These are phyloP conservation scores for Quercus parvula DNA, from an alignment of 306 rosid species.

Conservation along the genomic window DNA sequence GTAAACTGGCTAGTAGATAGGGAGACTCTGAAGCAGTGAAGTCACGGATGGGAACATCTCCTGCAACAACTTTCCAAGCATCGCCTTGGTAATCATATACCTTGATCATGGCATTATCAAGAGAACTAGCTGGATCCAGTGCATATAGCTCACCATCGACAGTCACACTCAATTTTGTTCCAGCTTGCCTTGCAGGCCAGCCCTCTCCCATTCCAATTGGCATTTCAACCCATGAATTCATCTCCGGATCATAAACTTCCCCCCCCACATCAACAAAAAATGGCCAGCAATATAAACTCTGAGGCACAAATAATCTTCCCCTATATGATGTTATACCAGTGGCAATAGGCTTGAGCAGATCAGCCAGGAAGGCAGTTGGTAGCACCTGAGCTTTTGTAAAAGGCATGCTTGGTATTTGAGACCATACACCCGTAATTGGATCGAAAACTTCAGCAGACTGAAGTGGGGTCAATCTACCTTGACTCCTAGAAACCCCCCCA, in stretches of 20 bases:
- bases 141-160: slow-evolving; percentile 37
- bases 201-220: slow-evolving; percentile 45
- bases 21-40: slow-evolving; percentile 39
- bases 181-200: slow-evolving; percentile 55
- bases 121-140: slow-evolving; percentile 42
- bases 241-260: slow-evolving; percentile 45
- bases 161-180: slow-evolving; percentile 36
- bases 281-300: slow-evolving; percentile 49
- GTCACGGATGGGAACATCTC: slow-evolving; percentile 40
- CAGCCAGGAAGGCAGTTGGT: slow-evolving; percentile 44
- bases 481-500: slow-evolving; percentile 44
- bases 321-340: slow-evolving; percentile 44
- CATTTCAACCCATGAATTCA: slow-evolving; percentile 43
- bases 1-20: slow-evolving; percentile 46
- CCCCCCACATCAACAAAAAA: slow-evolving; percentile 46
- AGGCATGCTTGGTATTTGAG: slow-evolving; percentile 47
- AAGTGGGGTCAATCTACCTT: slow-evolving; percentile 41
- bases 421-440: slow-evolving; percentile 33
- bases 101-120: slow-evolving; percentile 33
- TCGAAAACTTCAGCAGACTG: slow-evolving; percentile 48
- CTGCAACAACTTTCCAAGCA: slow-evolving; percentile 47
- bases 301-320: slow-evolving; percentile 47
- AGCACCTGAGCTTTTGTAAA: slow-evolving; percentile 36
- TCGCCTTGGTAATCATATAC: slow-evolving; percentile 39
- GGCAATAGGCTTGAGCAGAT: slow-evolving; percentile 47